phyloP scores from a whole-genome alignment of 306 rosid genomes.

The Cyamopsis tetragonoloba region DNA sequence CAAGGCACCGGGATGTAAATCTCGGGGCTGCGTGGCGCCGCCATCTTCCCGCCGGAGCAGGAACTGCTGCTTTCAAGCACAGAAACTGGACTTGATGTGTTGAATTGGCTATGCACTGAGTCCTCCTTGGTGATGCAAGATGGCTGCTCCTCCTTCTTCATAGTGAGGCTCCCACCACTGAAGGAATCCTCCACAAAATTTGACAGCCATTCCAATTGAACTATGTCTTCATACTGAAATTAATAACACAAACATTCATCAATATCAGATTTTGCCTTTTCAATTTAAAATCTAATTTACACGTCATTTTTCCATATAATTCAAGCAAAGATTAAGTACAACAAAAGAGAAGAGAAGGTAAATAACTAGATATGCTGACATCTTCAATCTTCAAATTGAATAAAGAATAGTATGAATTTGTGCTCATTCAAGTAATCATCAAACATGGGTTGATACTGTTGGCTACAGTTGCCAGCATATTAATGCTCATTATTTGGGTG shows the following conservation, averaged over 20 bases:
- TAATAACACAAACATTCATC: neutral
- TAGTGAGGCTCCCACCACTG: conserved; percentile 66
- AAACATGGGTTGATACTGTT: conserved; percentile 12
- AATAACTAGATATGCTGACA: neutral
- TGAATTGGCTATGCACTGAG: conserved; percentile 56
- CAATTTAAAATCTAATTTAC: neutral
- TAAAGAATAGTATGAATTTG: conserved; percentile 23
- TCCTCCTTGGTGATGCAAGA: conserved; percentile 39
- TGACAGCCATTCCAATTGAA: conserved; percentile 92
- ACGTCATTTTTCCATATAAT: neutral
- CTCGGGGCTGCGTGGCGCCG: conserved; percentile 44
- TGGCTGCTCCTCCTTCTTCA: conserved; percentile 56
- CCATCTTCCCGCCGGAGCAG: conserved; percentile 56
- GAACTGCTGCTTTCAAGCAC: conserved; percentile 95
- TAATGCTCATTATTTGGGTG: conserved; percentile 3
- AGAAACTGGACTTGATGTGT: conserved; percentile 76
- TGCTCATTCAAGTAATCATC: conserved; percentile 3
- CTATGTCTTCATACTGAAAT: conserved; percentile 81
- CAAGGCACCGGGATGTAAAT: conserved; percentile 43
- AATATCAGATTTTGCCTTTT: conserved; percentile 14
- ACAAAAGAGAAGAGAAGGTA: neutral
- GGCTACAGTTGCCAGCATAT: neutral
- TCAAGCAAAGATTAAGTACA: conserved; percentile 6
- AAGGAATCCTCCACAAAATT: conserved; percentile 87
- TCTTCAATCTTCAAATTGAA: neutral